Base-by-base conservation (phyloP, 2,329 filamentous ascomycete species). In the Penicillium sp. region DNA sequence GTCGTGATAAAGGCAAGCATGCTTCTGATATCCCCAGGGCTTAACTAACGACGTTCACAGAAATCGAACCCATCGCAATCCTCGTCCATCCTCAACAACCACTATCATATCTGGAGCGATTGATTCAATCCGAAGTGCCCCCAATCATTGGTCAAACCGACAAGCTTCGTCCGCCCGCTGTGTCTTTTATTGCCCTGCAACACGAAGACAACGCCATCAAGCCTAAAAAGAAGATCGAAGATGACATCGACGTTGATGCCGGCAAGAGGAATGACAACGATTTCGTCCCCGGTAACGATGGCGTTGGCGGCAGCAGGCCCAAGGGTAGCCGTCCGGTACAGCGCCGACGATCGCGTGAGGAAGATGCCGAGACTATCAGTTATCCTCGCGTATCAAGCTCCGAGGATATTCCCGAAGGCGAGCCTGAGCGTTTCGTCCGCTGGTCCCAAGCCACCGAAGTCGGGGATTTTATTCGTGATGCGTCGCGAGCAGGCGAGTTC, bases 391-490 rank as follows among this genome's bases (percentile, higher is more conserved):
- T 57, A 21, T 56, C 56, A 1, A 54, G 61, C 49, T 55, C 56
- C 18, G 60, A 60, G 2, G 58, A 59, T 18, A 31, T 54, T 5
- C 50, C 59, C 21, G 45, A 54, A 6, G 58, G 56, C 14, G 36
- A 59, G 29, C 57, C 65, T 14, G 60, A 69, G 21, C 83, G 84
- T 50, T 94, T 93, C 77, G 90, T 96, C 2, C 86, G 91, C 29
- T 97, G 92, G 92, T 92, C 88, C 42, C 85, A 86, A 40, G 90
- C 87, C 29, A 96, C 92, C 1, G 92, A 97, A 70, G 88, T 97
- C 31, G 92, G 92, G 9, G 92, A 96, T 74, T 97, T 97, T 67
- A 94, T 97, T 60, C 86, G 91, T 8, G 92, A 97, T 68, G 92
- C 92, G 0, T 90, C 92, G 0, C 81, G 90, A 3, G 90, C 89